Base-by-base conservation (phyloP, 495 filamentous ascomycete species). In the Aspergillus funiculosus region DNA sequence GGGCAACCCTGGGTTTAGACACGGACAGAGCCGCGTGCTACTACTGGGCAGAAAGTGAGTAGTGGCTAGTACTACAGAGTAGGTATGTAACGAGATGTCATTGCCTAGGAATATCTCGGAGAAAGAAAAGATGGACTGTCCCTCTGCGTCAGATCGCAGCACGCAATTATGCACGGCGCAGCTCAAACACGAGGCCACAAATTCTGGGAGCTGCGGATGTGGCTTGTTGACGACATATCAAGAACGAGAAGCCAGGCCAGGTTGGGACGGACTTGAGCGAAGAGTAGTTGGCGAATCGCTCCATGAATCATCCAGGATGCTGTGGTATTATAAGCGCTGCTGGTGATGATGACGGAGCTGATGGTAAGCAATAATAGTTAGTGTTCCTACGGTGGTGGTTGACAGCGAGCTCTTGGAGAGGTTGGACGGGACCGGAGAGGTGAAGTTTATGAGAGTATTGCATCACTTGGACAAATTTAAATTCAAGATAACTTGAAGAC, bases 11-110 rank as follows among this genome's bases (percentile, higher is more conserved):
- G 45, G 51, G 14, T 46, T 29, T 8, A 25, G 10, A 14, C 11
- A 25, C 39, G 39, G 40, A 53, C 39, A 53, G 50, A 57, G 50
- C 54, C 54, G 50, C 54, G 29, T 50, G 19, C 22, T 51, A 32
- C n/a, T n/a, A n/a, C n/a, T n/a, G 30, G 31, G 17, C 25, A 8
- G 29, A 37, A 21, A 24, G 15, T n/a, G n/a, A n/a, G n/a, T n/a
- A n/a, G n/a, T n/a, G n/a, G n/a, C n/a, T n/a, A n/a, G n/a, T n/a
- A n/a, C n/a, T n/a, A n/a, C n/a, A 13, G 14, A 22, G 18, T 15
- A 17, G 25, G 15, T 4, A 42, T 13, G 30, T n/a, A n/a, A 14
- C 8, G 27, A 14, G 18, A 20, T 22, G 31, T 29, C 27, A 13
- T n/a, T 27, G 9, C 22, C 19, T 38, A 38, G 11, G 35, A 22